phyloP scores from a whole-genome alignment of 2,329 filamentous ascomycete genomes.

The Ophiocordyceps camponoti-rufipedis region DNA sequence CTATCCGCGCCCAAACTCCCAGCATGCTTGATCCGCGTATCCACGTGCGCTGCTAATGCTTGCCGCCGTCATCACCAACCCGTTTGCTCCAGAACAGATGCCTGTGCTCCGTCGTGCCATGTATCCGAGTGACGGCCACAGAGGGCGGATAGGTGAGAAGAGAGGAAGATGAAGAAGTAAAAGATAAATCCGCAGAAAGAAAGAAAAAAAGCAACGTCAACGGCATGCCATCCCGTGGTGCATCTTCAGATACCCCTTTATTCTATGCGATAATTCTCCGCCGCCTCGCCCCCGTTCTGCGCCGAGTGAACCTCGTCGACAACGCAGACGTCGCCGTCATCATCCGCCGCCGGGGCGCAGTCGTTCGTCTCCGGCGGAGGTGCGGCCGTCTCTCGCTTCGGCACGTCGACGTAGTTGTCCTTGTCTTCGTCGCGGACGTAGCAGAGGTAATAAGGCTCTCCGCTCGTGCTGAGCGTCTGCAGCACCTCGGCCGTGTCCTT shows the following conservation, averaged over 20 bases:
- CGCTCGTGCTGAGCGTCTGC: conserved; percentile 42
- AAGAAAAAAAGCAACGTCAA: no score
- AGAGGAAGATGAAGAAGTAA: no score
- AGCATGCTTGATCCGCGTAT: no score
- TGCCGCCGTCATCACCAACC: no score
- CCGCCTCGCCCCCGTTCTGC: neutral
- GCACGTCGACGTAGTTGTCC: conserved; percentile 30
- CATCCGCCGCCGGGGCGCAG: conserved; percentile 3
- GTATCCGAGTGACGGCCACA: no score
- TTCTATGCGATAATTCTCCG: conserved; percentile 1
- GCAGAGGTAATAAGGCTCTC: conserved; percentile 69
- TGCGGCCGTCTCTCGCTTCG: conserved; percentile 16
- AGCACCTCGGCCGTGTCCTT: conserved; percentile 52
- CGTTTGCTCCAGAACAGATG: no score
- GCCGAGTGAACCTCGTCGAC: conserved; percentile 1
- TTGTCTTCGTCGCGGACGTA: conserved; percentile 57
- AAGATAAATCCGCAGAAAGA: no score
- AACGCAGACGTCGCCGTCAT: conserved; percentile 8
- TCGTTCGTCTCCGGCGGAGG: conserved; percentile 2
- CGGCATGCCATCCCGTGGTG: neutral
- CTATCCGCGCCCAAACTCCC: no score
- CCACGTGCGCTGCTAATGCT: no score
- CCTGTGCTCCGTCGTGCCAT: no score
- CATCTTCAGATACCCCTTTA: neutral
- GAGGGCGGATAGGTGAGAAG: no score